Percentiles rank a stretch among this genome's conserved stretches.
phyloP scores from a whole-genome alignment of 331 rosid genomes.

The Telfairia occidentalis region DNA sequence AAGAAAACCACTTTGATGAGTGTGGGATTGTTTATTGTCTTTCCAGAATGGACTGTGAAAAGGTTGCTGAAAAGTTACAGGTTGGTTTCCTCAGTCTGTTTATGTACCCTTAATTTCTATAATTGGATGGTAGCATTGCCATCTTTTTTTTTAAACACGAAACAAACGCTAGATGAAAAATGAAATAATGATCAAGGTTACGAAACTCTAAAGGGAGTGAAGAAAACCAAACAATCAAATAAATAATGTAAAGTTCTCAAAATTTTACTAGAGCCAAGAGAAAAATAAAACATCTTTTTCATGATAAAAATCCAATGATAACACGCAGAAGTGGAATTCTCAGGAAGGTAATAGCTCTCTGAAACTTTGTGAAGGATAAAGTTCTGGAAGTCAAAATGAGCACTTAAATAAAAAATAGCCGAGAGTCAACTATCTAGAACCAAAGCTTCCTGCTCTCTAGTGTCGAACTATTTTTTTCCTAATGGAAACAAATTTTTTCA shows the following conservation, averaged over 20 bases:
- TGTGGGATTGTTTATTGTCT: constrained; percentile 95
- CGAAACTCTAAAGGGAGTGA: too few species aligned
- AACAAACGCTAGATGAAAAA: too few species aligned
- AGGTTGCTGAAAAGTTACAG: constrained; percentile 82
- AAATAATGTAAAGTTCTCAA: too few species aligned
- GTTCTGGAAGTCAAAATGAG: not conserved
- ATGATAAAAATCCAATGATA: too few species aligned
- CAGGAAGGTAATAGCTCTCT: not conserved
- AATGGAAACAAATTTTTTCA: not conserved
- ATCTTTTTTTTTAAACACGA: too few species aligned
- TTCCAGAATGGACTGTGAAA: constrained; percentile 97
- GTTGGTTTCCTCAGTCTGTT: constrained; percentile 32
- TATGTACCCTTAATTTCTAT: not conserved
- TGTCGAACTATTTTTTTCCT: not conserved
- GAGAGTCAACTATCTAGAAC: not conserved
- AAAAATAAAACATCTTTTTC: too few species aligned
- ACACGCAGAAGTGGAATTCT: not conserved
- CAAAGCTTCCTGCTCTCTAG: not conserved
- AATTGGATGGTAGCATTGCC: not conserved
- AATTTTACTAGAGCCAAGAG: too few species aligned
- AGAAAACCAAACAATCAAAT: too few species aligned
- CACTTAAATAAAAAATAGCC: not conserved
- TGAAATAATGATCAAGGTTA: too few species aligned
- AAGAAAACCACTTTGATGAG: constrained; percentile 76
- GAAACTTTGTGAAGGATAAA: not conserved